A percentile compares a stretch with the other conserved stretches of the same genome.
Conservation (phyloP, 257 asterid species). For the Solanum sejunctum region DNA sequence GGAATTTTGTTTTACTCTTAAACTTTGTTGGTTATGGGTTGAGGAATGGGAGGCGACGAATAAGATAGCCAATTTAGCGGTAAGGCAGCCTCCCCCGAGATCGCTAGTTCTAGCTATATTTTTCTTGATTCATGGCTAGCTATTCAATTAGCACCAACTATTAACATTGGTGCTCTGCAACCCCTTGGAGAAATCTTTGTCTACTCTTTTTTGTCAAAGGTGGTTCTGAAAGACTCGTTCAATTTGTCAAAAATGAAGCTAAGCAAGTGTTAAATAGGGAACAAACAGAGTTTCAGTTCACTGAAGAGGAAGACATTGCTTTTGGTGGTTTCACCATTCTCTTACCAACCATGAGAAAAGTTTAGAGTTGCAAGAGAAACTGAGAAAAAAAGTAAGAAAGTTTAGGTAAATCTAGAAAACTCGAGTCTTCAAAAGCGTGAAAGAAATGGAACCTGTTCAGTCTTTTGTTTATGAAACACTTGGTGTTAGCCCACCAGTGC, state of each 20-base stretch:
- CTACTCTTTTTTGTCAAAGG: constrained; percentile 64
- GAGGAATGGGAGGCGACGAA: too few relatives aligned
- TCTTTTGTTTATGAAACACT: constrained; percentile 72
- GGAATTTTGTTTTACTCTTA: too few relatives aligned
- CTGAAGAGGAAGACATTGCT: constrained; percentile 56
- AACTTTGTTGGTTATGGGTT: too few relatives aligned
- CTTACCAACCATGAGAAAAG: constrained; percentile 15
- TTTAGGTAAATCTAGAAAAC: neutral
- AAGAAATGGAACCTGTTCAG: constrained; percentile 47
- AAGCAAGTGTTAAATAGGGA: constrained; percentile 31
- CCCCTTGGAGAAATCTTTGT: constrained; percentile 70
- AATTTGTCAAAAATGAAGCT: constrained; percentile 39
- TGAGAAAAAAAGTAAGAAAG: constrained; percentile 50
- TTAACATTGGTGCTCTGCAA: constrained; percentile 30
- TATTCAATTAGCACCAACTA: constrained; percentile 58
- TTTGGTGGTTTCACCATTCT: constrained; percentile 66
- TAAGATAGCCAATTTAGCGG: too few relatives aligned
- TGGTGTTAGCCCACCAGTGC: constrained; percentile 66
- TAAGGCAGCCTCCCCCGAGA: constrained; percentile 29
- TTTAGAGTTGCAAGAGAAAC: constrained; percentile 25
- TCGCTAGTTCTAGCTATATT: constrained; percentile 31
- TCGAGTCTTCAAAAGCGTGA: constrained; percentile 33
- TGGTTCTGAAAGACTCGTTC: constrained; percentile 44
- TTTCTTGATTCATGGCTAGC: constrained; percentile 69
- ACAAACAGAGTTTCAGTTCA: constrained; percentile 41